Percentiles rank a stretch among this genome's conserved stretches.
Evolutionary conservation across 148 eudicot species (phyloP).

Genomic region (Dysphania ambrosioides): DNA sequence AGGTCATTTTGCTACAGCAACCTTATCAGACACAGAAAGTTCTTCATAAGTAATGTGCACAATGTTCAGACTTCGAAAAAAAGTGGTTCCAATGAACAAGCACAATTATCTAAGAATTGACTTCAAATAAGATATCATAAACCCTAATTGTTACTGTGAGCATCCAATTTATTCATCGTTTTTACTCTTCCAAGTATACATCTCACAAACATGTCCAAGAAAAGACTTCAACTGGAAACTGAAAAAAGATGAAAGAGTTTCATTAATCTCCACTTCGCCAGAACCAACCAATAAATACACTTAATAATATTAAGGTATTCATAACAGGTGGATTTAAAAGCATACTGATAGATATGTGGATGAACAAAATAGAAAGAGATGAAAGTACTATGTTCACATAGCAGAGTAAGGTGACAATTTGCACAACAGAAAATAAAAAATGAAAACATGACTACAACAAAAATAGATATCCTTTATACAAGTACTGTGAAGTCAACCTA

Average conservation of each 20-base stretch:
- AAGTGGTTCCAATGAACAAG: not conserved
- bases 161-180: not conserved
- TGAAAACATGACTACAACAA: not conserved
- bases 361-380: not conserved
- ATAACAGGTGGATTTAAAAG: not conserved
- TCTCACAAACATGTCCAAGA: not conserved
- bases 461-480: conserved; percentile 7
- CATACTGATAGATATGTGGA: not conserved
- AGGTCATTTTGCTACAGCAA: not conserved
- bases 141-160: not conserved
- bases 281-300: not conserved
- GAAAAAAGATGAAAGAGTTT: not conserved
- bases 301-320: not conserved
- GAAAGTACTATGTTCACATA: not conserved
- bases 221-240: not conserved
- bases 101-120: not conserved
- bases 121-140: not conserved
- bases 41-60: not conserved
- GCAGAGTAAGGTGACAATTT: not conserved
- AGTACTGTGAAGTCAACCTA: conserved; percentile 41
- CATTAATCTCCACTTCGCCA: not conserved
- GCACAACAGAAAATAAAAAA: not conserved
- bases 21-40: not conserved
- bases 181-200: not conserved
- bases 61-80: not conserved